Evolutionary conservation across 352 stramenopile species (phyloP), one percentile per base, ranked within the genome.

Genomic region (Phytophthora capsici): DNA sequence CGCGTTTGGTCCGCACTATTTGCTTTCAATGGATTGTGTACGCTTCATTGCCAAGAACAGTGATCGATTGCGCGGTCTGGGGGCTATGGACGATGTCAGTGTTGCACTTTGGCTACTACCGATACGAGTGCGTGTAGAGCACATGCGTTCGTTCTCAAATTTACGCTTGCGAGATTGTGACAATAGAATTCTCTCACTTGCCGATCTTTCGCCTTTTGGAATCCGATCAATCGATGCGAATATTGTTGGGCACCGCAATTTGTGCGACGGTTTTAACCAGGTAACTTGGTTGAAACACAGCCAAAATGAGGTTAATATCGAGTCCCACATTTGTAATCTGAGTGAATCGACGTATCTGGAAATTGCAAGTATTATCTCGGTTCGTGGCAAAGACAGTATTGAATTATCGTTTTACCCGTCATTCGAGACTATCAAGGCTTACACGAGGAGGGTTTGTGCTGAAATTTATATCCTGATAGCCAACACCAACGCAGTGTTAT

Each of bases 41-140:
- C 38, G 65, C 14, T 88, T 81, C 10, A 84, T 88, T 37, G 70
- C 58, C 12, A 63, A 61, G 19, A 88, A 88, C 40, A 23, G 38
- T 2, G 45, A 47, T 32, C 51, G 28, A 12, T 55, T 80, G 19
- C 62, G 52, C 9, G 69, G 60, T 13, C 26, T 88, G 2, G 73
- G 67, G 0, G 45, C 46, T 0, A 57, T 91, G 13, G 84, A 92
- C 20, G 84, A 91, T 62, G 73, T 85, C 4, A 84, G 73, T 12
- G 57, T 92, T 22, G 77, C 78, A 2, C 32, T 88, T 13, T 92
- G 84, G 84, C 36, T 90, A 48, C 55, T 88, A n/a, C 57, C 46
- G 2, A 73, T 81, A 9, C 75, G 88, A 57, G 78, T 92, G 16
- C 73, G 74, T 23, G 63, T 80, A 7, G 30, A 71, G 17, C 67